Conservation (phyloP, 352 stramenopile species). For the Globisporangium cylindrosporum region DNA sequence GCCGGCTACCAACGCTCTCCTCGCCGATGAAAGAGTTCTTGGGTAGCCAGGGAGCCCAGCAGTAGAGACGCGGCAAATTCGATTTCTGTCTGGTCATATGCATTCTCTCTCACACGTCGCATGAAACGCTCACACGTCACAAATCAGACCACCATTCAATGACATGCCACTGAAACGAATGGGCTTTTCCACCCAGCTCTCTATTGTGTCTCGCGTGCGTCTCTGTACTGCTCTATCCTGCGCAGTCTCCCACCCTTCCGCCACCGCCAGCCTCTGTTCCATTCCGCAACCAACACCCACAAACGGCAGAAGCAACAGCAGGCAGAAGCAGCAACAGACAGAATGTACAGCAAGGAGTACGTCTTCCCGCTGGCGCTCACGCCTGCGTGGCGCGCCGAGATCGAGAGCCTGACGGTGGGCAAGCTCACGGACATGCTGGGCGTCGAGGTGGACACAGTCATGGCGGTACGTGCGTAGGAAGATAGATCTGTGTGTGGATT, state of each 20-base stretch:
- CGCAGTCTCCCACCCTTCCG: not conserved
- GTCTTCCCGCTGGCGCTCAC: slow-evolving; percentile 62
- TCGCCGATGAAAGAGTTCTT: not conserved
- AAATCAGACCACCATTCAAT: not conserved
- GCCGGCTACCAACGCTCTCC: not conserved
- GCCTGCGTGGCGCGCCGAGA: slow-evolving; percentile 52
- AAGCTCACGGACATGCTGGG: slow-evolving; percentile 79
- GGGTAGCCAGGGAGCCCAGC: no score
- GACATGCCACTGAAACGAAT: not conserved
- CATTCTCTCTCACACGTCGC: not conserved
- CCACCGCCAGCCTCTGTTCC: not conserved
- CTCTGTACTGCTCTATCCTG: not conserved
- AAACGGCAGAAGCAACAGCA: not conserved
- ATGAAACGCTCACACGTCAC: not conserved
- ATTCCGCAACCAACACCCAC: slow-evolving; percentile 10
- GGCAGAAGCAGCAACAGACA: slow-evolving; percentile 7
- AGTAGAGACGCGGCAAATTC: no score
- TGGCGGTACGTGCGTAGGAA: slow-evolving; percentile 58
- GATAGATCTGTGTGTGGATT: not conserved
- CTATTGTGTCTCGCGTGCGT: slow-evolving; percentile 4
- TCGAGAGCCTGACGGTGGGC: slow-evolving; percentile 42
- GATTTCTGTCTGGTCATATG: no score
- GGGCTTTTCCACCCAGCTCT: not conserved
- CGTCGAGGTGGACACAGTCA: slow-evolving; percentile 80
- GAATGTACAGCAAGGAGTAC: slow-evolving; percentile 38